These are phyloP conservation scores for Coemansia sp. DNA, from an alignment of 192 early-diverging fungal genomes.

Conservation along the genomic window DNA sequence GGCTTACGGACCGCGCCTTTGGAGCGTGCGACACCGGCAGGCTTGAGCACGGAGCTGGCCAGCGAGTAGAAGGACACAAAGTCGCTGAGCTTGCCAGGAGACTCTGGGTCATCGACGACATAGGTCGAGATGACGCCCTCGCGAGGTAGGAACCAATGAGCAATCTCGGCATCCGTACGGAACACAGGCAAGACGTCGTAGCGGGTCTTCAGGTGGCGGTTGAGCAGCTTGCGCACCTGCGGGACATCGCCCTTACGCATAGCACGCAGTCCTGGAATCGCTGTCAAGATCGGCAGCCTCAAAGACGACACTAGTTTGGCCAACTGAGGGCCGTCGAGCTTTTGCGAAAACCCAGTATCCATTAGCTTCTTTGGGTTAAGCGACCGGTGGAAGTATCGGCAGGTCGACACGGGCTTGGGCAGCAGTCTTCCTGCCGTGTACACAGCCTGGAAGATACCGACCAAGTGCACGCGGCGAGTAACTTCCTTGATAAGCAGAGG, in stretches of 20 bases:
- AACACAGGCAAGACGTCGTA: constrained; percentile 74
- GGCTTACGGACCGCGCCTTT: constrained; percentile 15
- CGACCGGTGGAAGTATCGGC: constrained; percentile 90
- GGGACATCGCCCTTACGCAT: constrained; percentile 82
- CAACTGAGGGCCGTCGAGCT: constrained; percentile 55
- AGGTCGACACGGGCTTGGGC: constrained; percentile 85
- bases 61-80: constrained; percentile 96
- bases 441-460: constrained; percentile 96
- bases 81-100: constrained; percentile 73
- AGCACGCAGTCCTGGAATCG: constrained; percentile 71
- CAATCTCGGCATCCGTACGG: constrained; percentile 78
- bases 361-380: constrained; percentile 94
- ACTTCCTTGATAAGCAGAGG: constrained; percentile 98
- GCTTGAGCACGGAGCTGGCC: constrained; percentile 86
- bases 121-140: constrained; percentile 89
- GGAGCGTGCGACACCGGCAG: constrained; percentile 51
- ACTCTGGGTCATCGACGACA: constrained; percentile 79
- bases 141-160: constrained; percentile 89
- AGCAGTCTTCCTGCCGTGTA: constrained; percentile 93
- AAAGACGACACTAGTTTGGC: constrained; percentile 20
- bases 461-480: constrained; percentile 87
- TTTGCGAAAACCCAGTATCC: constrained; percentile 89
- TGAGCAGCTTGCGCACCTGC: constrained; percentile 72
- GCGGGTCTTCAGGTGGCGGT: constrained; percentile 69
- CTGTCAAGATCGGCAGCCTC: constrained; percentile 37